Base-by-base conservation (phyloP, 2,329 filamentous ascomycete species). In the Trichoderma brevicompactum region DNA sequence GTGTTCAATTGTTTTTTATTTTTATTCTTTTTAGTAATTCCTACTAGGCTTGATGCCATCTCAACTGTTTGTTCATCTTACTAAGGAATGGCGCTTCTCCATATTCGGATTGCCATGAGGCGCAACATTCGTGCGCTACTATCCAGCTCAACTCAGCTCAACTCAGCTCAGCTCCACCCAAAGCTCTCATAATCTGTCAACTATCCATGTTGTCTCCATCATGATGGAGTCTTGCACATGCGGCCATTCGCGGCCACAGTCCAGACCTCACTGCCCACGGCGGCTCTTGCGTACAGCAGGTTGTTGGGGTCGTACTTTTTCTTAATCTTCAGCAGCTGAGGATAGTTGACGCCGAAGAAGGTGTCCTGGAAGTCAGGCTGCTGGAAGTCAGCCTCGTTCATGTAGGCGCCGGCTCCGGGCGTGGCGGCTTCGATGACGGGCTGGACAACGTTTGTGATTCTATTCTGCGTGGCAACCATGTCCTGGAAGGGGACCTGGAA, bases 231-330 rank as follows among this genome's bases (percentile, higher is more conserved):
- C 23, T n/a, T 66, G 40, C 69, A 71, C 55, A 71, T 64, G 8
- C 68, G 50, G 19, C 70, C 75, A 60, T 73, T 72, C 9, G 69
- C 69, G 28, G 67, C 64, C 7, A 79, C 78, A 19, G 73, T 71
- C 83, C 83, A 86, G 7, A 40, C 75, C 59, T 85, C 82, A 66
- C 81, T 84, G 0, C 83, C 84, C 23, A 87, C 83, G 10, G 74
- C 81, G 3, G 76, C 77, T 2, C 74, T 74, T n/a, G 80, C 81
- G 64, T 84, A 82, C 50, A 83, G 85, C 13, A 86, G 63, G 2
- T 74, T 73, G 23, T 74, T 68, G 0, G 80, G 76, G 72, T 85
- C 85, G 70, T 79, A 82, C 48, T 73, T 77, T 56, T 77, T 70
- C 78, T 87, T 87, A 17, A 87, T 76, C 3, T 60, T 40, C 23